These are phyloP conservation scores for Didymella keratinophila DNA, from an alignment of 2,329 filamentous ascomycete species.

Conservation along the genomic window DNA sequence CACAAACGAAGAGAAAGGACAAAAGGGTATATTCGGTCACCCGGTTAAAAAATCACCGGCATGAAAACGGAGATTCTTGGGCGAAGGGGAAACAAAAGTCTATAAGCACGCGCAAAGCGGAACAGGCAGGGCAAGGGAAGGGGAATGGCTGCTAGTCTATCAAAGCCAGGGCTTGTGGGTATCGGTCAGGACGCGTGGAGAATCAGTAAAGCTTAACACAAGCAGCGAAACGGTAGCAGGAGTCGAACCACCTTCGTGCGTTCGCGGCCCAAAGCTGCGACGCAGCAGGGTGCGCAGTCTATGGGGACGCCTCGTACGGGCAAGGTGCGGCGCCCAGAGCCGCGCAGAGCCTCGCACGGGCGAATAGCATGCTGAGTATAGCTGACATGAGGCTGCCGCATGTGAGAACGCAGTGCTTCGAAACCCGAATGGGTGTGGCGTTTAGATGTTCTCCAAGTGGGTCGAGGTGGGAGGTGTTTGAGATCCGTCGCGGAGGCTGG, in stretches of 20 bases:
- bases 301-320: constrained; percentile 41
- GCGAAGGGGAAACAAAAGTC: constrained; percentile 48
- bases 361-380: constrained; percentile 37
- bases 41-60: constrained; percentile 52
- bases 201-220: constrained; percentile 38
- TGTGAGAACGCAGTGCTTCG: constrained; percentile 29
- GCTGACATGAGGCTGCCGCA: constrained; percentile 25
- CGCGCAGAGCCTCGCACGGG: constrained; percentile 19
- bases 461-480: constrained; percentile 37
- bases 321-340: constrained; percentile 37
- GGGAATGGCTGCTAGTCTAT: constrained; percentile 37
- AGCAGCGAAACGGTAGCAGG: constrained; percentile 43
- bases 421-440: constrained; percentile 42
- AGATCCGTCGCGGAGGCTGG: constrained; percentile 36
- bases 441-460: constrained; percentile 30
- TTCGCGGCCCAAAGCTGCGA: constrained; percentile 42
- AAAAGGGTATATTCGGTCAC: constrained; percentile 35
- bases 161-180: constrained; percentile 39
- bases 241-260: constrained; percentile 46
- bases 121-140: constrained; percentile 27
- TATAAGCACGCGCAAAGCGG: constrained; percentile 46
- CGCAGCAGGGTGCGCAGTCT: constrained; percentile 37
- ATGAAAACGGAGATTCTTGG: constrained; percentile 46
- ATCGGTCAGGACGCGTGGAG: constrained; percentile 41
- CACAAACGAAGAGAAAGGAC: constrained; percentile 49